These are phyloP conservation scores for Lyophyllum atratum DNA, from an alignment of 768 basidiomycete species.

Conservation along the genomic window DNA sequence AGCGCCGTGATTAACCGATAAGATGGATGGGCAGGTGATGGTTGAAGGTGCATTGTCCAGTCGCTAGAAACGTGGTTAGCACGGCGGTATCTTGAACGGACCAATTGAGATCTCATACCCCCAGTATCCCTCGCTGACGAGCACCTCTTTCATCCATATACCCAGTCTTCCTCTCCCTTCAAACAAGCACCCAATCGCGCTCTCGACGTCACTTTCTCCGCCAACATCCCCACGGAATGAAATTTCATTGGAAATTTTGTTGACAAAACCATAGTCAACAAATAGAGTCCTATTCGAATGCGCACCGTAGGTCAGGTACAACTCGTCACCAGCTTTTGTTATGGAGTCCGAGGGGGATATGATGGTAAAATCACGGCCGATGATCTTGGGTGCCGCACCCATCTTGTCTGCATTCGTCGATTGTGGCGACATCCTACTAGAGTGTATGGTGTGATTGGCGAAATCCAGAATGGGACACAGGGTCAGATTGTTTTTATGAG, in stretches of 20 bases:
- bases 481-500: conserved; percentile 76
- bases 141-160: conserved; percentile 47
- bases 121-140: conserved; percentile 79
- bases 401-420: conserved; percentile 36
- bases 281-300: conserved; percentile 81
- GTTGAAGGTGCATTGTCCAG: conserved; percentile 72
- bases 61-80: conserved; percentile 47
- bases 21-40: conserved; percentile 70
- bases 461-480: conserved; percentile 91
- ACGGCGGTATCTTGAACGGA: neutral
- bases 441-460: conserved; percentile 68
- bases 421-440: conserved; percentile 45
- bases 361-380: conserved; percentile 51
- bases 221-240: conserved; percentile 27
- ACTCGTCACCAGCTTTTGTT: conserved; percentile 58
- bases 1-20: conserved; percentile 76
- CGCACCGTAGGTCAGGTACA: conserved; percentile 77
- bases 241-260: conserved; percentile 30
- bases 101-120: conserved; percentile 48
- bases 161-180: conserved; percentile 39
- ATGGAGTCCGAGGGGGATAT: conserved; percentile 44
- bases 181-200: conserved; percentile 53
- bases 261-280: conserved; percentile 90
- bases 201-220: conserved; percentile 68
- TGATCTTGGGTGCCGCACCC: conserved; percentile 34